Conservation (phyloP, 1,139 yeast species). For the Ogataea hybrid region DNA sequence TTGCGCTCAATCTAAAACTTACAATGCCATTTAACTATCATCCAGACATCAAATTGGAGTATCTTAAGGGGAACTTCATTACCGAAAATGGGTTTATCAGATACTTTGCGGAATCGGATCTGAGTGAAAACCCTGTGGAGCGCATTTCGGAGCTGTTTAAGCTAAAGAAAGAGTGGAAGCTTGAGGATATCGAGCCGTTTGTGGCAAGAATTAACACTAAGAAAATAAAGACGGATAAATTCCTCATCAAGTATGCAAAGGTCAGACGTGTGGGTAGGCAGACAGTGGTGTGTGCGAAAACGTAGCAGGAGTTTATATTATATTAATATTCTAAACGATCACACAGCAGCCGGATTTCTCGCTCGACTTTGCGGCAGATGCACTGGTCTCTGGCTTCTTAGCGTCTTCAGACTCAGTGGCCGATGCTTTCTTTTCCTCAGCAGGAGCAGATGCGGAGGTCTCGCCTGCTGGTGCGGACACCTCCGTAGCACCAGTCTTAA, state of each 20-base stretch:
- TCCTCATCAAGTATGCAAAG: constrained; percentile 74
- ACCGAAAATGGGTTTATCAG: constrained; percentile 38
- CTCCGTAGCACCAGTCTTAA: background rate
- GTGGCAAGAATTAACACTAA: constrained; percentile 54
- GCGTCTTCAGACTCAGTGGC: constrained; percentile 17
- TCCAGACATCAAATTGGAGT: constrained; percentile 36
- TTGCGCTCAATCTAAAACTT: constrained; percentile 61
- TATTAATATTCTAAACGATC: constrained; percentile 15
- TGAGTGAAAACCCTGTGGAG: constrained; percentile 50
- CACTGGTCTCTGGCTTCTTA: constrained; percentile 5
- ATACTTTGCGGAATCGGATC: constrained; percentile 45
- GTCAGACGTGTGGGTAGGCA: constrained; percentile 58
- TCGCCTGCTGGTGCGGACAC: background rate
- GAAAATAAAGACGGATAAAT: constrained; percentile 62
- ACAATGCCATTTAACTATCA: constrained; percentile 47
- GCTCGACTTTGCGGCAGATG: constrained; percentile 1
- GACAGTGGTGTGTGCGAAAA: constrained; percentile 32
- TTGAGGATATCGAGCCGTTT: constrained; percentile 71
- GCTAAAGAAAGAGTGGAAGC: constrained; percentile 63
- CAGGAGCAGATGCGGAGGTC: constrained; percentile 7
- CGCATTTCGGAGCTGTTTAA: constrained; percentile 64
- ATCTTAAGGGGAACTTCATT: constrained; percentile 34
- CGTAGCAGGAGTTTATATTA: constrained; percentile 1
- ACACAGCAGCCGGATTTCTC: constrained; percentile 21
- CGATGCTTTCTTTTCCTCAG: constrained; percentile 9